Percentiles rank a stretch among this genome's conserved stretches.
phyloP scores from a whole-genome alignment of 164 flowering plant genomes.

The Echeveria elegans region DNA sequence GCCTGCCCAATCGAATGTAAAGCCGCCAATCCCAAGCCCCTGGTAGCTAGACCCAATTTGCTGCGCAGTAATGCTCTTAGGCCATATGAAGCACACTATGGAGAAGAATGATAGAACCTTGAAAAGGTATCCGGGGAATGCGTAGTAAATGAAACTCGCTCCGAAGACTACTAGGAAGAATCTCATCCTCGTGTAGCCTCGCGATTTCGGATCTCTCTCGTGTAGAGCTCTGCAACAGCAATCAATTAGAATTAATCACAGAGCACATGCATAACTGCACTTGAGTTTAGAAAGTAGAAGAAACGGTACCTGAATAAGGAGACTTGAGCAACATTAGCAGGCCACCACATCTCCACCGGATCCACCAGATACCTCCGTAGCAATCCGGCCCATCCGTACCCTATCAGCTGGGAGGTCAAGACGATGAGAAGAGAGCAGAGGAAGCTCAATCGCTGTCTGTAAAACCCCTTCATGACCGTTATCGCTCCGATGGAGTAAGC shows the following conservation, averaged over 20 bases:
- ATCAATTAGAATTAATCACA: too few relatives aligned
- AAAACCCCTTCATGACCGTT: slow-evolving; percentile 81
- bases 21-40: not conserved
- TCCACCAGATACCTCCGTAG: slow-evolving; percentile 68
- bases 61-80: slow-evolving; percentile 2
- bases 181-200: slow-evolving; percentile 1
- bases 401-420: slow-evolving; percentile 80
- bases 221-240: not conserved
- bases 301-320: not conserved
- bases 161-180: slow-evolving; percentile 1
- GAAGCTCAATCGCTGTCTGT: slow-evolving; percentile 62
- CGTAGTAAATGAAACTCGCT: slow-evolving; percentile 1
- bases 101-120: not conserved
- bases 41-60: slow-evolving; percentile 2
- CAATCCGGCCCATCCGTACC: slow-evolving; percentile 98
- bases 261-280: too few relatives aligned
- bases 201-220: not conserved
- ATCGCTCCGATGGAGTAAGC: slow-evolving; percentile 86
- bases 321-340: slow-evolving; percentile 82
- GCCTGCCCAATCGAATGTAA: slow-evolving; percentile 5
- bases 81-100: not conserved
- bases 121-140: slow-evolving; percentile 4
- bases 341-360: slow-evolving; percentile 97
- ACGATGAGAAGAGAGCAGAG: slow-evolving; percentile 58
- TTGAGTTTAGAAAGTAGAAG: too few relatives aligned